A percentile compares a stretch with the other conserved stretches of the same genome.
Conservation (phyloP, 345 rosid genomes). For the Gossypium longicalyx region DNA sequence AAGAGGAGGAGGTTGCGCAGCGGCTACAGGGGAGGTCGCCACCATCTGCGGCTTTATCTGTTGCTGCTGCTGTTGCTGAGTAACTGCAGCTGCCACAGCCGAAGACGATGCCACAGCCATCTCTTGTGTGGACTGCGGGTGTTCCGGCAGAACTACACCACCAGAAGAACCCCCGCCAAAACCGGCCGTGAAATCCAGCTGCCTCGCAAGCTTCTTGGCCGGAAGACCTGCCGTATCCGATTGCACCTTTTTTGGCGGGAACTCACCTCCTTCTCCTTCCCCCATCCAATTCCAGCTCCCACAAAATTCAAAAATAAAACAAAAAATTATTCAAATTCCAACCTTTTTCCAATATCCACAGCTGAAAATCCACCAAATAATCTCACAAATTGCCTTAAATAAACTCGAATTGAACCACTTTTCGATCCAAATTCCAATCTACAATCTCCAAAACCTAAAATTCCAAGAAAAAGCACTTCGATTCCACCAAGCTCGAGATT, state of each 20-base stretch:
- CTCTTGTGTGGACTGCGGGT: constrained; percentile 32
- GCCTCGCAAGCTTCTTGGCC: constrained; percentile 77
- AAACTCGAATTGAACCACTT: constrained; percentile 31
- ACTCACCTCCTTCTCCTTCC: constrained; percentile 62
- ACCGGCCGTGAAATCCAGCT: constrained; percentile 82
- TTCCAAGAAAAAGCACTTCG: constrained; percentile 24
- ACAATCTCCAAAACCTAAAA: constrained; percentile 22
- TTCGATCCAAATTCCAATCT: constrained; percentile 43
- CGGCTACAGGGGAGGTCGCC: constrained; percentile 26
- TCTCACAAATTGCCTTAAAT: constrained; percentile 22
- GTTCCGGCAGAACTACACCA: constrained; percentile 47
- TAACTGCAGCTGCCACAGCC: constrained; percentile 2
- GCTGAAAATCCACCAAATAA: constrained; percentile 20
- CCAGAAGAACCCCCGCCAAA: constrained; percentile 28
- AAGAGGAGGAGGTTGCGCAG: constrained; percentile 30
- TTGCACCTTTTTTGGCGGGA: constrained; percentile 65
- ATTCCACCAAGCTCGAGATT: constrained; percentile 39
- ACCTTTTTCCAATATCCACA: constrained; percentile 16
- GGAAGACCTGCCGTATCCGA: constrained; percentile 40
- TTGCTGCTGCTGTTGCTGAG: constrained; percentile 19
- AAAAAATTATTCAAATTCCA: constrained; percentile 9
- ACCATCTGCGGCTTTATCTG: constrained; percentile 18
- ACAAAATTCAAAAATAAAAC: constrained; percentile 10
- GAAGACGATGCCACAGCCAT: background rate
- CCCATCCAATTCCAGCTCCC: constrained; percentile 51